Evolutionary conservation across 2,329 filamentous ascomycete genomes (phyloP), one percentile per base, ranked within the genome.

Genomic region (Fulvia fulva): DNA sequence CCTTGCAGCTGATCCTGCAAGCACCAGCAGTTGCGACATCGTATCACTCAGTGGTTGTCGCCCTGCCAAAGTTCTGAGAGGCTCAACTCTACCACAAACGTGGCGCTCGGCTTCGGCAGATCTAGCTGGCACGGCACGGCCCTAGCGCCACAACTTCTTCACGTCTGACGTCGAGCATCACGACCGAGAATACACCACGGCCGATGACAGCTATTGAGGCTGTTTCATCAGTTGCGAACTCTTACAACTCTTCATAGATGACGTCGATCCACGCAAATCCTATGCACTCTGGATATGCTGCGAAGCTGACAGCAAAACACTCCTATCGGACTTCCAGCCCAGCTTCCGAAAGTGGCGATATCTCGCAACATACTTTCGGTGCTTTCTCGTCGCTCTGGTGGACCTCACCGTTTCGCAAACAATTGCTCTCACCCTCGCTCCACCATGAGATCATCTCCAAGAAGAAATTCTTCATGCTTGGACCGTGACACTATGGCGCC

Each of bases 381-480:
- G 51, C 44, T 49, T 61, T 62, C 59, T 53, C 63, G 63, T 61
- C 46, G 47, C 34, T 51, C 56, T 59, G 58, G 59, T 63, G 63
- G 61, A 62, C 61, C 57, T 60, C 55, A 53, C 50, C 55, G 19
- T 49, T 52, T 52, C 55, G 28, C 21, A 47, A 50, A 16, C 9
- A 25, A 32, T n/a, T 50, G 47, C 47, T 51, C 41, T 57, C 44
- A 47, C 57, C n/a, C 28, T 19, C 49, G 54, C 54, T 46, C 54
- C 53, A 56, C 59, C 51, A 63, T 65, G 63, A 65, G 55, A 55
- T 65, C 63, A 65, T 63, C 30, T 54, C 47, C 59, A 61, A 59
- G 56, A 57, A 41, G 22, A 53, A 28, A 28, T 45, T 45, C 26
- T 52, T 50, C 25, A 50, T 50, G n/a, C 47, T 50, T 50, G 47